phyloP scores from a whole-genome alignment of 371 early-diverging fungal species.

The Zopfochytrium polystomum region DNA sequence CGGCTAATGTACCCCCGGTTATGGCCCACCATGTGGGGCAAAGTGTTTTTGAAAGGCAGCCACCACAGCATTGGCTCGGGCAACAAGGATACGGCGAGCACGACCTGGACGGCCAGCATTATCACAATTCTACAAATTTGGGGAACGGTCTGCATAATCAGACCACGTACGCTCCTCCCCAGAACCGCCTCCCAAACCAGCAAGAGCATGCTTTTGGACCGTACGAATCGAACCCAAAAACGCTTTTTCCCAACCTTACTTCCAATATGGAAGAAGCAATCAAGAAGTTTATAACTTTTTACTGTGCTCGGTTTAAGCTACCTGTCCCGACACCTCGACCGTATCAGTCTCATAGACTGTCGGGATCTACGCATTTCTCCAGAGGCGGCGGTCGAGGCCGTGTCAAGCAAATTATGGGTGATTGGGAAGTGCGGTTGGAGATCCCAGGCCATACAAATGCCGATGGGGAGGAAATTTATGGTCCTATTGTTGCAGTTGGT shows the following conservation, averaged over 20 bases:
- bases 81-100: background rate
- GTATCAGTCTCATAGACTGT: background rate
- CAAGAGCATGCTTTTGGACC: background rate
- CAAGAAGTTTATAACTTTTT: constrained; percentile 29
- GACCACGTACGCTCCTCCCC: background rate
- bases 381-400: constrained; percentile 2
- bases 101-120: background rate
- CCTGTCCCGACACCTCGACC: constrained; percentile 15
- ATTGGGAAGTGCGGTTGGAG: constrained; percentile 23
- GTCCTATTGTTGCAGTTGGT: constrained; percentile 13
- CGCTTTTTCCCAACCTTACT: constrained; percentile 4
- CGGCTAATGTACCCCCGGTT: background rate
- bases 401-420: constrained; percentile 8
- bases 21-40: too few species aligned
- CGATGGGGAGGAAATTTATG: constrained; percentile 12
- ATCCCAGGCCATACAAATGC: constrained; percentile 19
- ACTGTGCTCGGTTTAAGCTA: constrained; percentile 24
- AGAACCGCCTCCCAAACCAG: background rate
- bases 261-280: constrained; percentile 13
- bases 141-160: background rate
- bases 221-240: background rate
- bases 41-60: too few species aligned
- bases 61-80: background rate
- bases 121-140: background rate
- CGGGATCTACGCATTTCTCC: background rate